A percentile compares a stretch with the other conserved stretches of the same genome.
These are phyloP conservation scores for Lactarius psammicola DNA, from an alignment of 768 basidiomycete species.

Conservation along the genomic window DNA sequence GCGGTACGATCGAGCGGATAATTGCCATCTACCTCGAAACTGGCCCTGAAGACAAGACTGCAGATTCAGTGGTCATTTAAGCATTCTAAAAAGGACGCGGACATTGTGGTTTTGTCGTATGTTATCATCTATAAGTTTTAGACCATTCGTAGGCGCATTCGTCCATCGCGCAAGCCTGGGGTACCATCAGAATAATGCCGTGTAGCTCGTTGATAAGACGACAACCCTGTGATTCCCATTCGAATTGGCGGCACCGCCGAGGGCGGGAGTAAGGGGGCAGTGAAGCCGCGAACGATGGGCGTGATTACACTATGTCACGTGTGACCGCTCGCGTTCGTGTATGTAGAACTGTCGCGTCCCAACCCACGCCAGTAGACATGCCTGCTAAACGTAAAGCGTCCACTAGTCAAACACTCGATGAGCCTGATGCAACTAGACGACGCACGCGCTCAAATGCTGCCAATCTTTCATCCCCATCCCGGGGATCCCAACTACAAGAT, in stretches of 20 bases:
- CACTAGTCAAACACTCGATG: conserved; percentile 13
- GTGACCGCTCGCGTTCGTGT: conserved; percentile 10
- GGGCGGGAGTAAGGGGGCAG: background rate
- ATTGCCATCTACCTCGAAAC: conserved; percentile 61
- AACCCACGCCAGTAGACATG: conserved; percentile 27
- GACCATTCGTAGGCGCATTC: conserved; percentile 72
- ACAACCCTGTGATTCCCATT: conserved; percentile 30
- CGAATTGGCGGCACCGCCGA: background rate
- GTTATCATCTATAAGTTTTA: conserved; percentile 67
- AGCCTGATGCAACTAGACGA: conserved; percentile 28
- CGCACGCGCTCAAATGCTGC: conserved; percentile 27
- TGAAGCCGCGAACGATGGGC: background rate
- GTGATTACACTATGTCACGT: background rate
- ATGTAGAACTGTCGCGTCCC: background rate
- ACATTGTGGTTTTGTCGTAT: conserved; percentile 69
- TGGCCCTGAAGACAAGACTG: conserved; percentile 47
- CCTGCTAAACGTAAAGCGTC: conserved; percentile 37
- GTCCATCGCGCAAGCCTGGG: conserved; percentile 74
- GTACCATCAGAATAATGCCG: background rate
- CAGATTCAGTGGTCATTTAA: conserved; percentile 26
- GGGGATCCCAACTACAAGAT: background rate
- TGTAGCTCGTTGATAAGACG: background rate
- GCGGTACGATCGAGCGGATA: conserved; percentile 70
- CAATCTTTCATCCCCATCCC: conserved; percentile 9
- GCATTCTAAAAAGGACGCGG: conserved; percentile 31